These are phyloP conservation scores for Sporothrix protearum DNA, from an alignment of 2,329 filamentous ascomycete genomes.

Conservation along the genomic window DNA sequence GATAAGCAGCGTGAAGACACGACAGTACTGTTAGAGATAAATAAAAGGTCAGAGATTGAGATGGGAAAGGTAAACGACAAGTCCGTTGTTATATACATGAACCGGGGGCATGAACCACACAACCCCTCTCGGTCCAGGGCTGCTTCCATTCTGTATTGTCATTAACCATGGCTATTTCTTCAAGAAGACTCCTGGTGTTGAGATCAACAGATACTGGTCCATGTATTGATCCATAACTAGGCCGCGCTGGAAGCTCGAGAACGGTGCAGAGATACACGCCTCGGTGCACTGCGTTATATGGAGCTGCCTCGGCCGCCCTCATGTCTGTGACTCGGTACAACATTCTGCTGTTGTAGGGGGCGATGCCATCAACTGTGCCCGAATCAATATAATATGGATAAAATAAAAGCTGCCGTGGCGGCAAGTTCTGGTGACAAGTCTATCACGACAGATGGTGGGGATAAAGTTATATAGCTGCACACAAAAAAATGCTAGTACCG, in stretches of 20 bases:
- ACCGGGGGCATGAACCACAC: neutral
- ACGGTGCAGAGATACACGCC: neutral
- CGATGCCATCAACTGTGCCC: neutral
- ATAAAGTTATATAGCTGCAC: too few species aligned
- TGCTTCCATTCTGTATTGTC: neutral
- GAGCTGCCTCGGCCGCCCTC: neutral
- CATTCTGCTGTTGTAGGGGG: neutral
- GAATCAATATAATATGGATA: slow-evolving; percentile 4
- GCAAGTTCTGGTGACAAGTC: neutral
- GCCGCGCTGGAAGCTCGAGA: neutral
- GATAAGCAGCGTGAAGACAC: neutral
- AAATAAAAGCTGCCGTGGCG: neutral
- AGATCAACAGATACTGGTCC: neutral
- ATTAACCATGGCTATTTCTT: neutral
- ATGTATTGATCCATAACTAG: neutral
- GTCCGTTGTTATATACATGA: slow-evolving; percentile 2
- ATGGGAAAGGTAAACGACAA: neutral
- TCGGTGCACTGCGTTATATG: neutral
- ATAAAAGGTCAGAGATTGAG: neutral
- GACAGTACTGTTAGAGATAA: neutral
- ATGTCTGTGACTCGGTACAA: neutral
- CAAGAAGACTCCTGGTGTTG: neutral
- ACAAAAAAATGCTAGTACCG: too few species aligned
- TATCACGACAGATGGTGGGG: too few species aligned
- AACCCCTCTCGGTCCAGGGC: neutral